A percentile compares a stretch with the other conserved stretches of the same genome.
These are phyloP conservation scores for Ophiocordyceps sinensis DNA, from an alignment of 2,329 filamentous ascomycete genomes.

Conservation along the genomic window DNA sequence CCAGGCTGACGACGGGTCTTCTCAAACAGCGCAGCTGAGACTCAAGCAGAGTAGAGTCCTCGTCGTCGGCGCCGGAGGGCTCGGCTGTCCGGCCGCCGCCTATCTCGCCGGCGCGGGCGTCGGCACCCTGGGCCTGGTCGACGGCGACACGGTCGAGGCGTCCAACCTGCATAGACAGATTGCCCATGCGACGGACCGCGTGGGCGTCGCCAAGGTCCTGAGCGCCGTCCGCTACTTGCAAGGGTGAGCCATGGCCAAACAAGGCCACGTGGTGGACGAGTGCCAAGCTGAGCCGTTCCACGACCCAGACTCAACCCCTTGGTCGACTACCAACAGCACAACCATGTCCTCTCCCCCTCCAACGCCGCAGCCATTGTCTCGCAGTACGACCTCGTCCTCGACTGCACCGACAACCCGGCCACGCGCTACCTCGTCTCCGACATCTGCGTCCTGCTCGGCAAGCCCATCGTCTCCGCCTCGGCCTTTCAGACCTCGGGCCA, in stretches of 20 bases:
- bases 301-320: slow-evolving; percentile 54
- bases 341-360: slow-evolving; percentile 49
- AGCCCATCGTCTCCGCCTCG: slow-evolving; percentile 76
- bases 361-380: slow-evolving; percentile 54
- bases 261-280: background rate
- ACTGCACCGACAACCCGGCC: slow-evolving; percentile 89
- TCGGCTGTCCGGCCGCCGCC: slow-evolving; percentile 84
- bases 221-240: slow-evolving; percentile 51
- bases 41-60: slow-evolving; percentile 59
- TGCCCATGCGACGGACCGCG: slow-evolving; percentile 54
- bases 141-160: slow-evolving; percentile 74
- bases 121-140: slow-evolving; percentile 68
- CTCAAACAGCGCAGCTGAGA: slow-evolving; percentile 52
- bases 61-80: slow-evolving; percentile 73
- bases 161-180: slow-evolving; percentile 93
- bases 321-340: slow-evolving; percentile 48
- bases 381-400: slow-evolving; percentile 70
- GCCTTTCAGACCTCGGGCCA: slow-evolving; percentile 83
- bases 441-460: slow-evolving; percentile 63
- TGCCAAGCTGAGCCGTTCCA: slow-evolving; percentile 1
- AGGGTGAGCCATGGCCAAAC: slow-evolving; percentile 23
- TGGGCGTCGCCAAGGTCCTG: slow-evolving; percentile 68
- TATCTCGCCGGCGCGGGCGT: slow-evolving; percentile 86
- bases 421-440: slow-evolving; percentile 90
- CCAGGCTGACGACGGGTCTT: background rate